Percentiles rank a stretch among this genome's conserved stretches.
Evolutionary conservation across 805 yeast species (phyloP).

Genomic region (Cyberlindnera misumaiensis): DNA sequence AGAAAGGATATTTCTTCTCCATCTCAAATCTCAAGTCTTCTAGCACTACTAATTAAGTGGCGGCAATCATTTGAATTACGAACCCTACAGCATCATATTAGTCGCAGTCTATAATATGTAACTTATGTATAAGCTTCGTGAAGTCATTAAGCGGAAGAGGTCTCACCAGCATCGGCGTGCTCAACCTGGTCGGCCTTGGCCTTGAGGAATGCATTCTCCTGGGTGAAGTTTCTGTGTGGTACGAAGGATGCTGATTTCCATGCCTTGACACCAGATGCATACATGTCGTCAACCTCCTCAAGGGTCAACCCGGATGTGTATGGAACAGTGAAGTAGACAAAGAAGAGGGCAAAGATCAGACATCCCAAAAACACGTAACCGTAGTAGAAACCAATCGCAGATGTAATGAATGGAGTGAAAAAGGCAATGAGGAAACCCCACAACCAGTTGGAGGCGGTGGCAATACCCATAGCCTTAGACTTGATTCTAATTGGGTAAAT

Average conservation of each 20-base stretch:
- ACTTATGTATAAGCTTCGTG: background rate
- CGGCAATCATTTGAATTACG: too few species aligned
- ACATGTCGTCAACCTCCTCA: conserved; percentile 74
- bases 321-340: conserved; percentile 65
- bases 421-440: conserved; percentile 64
- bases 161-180: conserved; percentile 7
- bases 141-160: conserved; percentile 1
- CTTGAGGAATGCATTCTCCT: conserved; percentile 20
- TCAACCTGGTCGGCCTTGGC: conserved; percentile 15
- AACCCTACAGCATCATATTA: background rate
- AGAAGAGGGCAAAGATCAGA: conserved; percentile 50
- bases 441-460: conserved; percentile 56
- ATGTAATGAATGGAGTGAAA: conserved; percentile 67
- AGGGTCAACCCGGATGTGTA: conserved; percentile 78
- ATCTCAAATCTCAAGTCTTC: too few species aligned
- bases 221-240: conserved; percentile 33
- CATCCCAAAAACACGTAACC: conserved; percentile 64
- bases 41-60: too few species aligned
- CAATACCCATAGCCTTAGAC: conserved; percentile 48
- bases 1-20: too few species aligned
- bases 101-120: background rate
- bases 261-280: conserved; percentile 34
- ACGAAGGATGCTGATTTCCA: conserved; percentile 47
- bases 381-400: conserved; percentile 60
- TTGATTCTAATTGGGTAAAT: conserved; percentile 69